Evolutionary conservation across 352 stramenopile species (phyloP).

Genomic region (Pythium aquatile): DNA sequence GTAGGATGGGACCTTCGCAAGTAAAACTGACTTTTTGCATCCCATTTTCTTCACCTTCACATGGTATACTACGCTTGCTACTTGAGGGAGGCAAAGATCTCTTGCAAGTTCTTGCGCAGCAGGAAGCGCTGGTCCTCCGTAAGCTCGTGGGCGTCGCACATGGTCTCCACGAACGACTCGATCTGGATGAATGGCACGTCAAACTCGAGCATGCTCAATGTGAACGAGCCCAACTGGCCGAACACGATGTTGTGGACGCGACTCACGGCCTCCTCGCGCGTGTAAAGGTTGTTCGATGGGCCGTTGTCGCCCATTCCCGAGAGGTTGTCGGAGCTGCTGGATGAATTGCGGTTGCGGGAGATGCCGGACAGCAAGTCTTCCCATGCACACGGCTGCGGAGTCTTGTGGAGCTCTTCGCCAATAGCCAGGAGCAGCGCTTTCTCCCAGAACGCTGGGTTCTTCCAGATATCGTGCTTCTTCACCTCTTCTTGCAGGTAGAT

Average conservation of each 20-base stretch:
- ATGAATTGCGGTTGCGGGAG: slow-evolving; percentile 12
- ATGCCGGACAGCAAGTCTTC: slow-evolving; percentile 61
- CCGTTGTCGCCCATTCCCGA: slow-evolving; percentile 1
- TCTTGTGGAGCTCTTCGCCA: slow-evolving; percentile 79
- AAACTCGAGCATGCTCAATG: slow-evolving; percentile 87
- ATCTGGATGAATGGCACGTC: slow-evolving; percentile 77
- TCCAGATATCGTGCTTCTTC: slow-evolving; percentile 86
- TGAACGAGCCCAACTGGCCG: slow-evolving; percentile 82
- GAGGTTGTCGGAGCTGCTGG: slow-evolving; percentile 10
- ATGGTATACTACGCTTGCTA: slow-evolving; percentile 3
- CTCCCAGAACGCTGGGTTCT: slow-evolving; percentile 84
- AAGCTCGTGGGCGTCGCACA: slow-evolving; percentile 84
- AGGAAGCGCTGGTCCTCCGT: slow-evolving; percentile 85
- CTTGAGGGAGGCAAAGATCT: slow-evolving; percentile 61
- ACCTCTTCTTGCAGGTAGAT: slow-evolving; percentile 82
- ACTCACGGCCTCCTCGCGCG: slow-evolving; percentile 77
- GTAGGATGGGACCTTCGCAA: no score
- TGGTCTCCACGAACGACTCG: slow-evolving; percentile 85
- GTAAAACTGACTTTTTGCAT: not conserved
- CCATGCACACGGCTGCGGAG: slow-evolving; percentile 70
- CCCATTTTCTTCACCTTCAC: no score
- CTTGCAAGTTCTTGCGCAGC: slow-evolving; percentile 74
- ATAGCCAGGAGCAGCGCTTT: slow-evolving; percentile 82
- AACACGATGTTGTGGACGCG: slow-evolving; percentile 89
- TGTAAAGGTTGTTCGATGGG: slow-evolving; percentile 21